Evolutionary conservation across 305 asterid genomes (phyloP).

Genomic region (Fraxinus sp.): DNA sequence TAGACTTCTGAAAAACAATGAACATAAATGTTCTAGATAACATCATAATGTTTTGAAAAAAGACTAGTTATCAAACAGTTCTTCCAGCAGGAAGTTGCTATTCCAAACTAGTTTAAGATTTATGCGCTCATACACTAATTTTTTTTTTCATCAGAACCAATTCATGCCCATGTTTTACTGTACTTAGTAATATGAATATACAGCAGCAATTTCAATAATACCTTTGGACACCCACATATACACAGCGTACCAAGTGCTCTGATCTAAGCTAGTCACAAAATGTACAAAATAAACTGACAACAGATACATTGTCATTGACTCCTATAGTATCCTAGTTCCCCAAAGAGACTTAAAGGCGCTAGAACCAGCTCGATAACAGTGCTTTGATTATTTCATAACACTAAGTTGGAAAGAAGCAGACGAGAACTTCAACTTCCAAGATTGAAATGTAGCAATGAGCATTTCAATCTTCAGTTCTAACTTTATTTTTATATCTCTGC

Average conservation of each 20-base stretch:
- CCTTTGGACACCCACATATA: background rate
- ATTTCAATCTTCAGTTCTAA: background rate
- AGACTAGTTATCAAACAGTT: background rate
- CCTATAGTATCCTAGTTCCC: background rate
- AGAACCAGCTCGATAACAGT: background rate
- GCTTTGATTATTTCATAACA: background rate
- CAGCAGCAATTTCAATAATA: background rate
- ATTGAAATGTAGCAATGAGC: background rate
- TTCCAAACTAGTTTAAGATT: background rate
- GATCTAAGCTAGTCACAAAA: background rate
- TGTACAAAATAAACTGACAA: background rate
- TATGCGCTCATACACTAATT: background rate
- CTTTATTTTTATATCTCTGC: background rate
- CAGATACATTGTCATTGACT: background rate
- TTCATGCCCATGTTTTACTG: background rate
- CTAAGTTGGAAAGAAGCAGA: background rate
- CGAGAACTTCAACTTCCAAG: background rate
- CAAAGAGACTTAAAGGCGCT: background rate
- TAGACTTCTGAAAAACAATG: background rate
- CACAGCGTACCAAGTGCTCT: background rate
- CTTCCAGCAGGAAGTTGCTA: background rate
- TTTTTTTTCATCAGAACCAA: background rate
- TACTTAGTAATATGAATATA: background rate
- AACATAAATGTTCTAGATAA: background rate
- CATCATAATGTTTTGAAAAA: background rate